Conservation (phyloP, 1,284 basidiomycete species). For the Leccinum brunneo-olivaceum region DNA sequence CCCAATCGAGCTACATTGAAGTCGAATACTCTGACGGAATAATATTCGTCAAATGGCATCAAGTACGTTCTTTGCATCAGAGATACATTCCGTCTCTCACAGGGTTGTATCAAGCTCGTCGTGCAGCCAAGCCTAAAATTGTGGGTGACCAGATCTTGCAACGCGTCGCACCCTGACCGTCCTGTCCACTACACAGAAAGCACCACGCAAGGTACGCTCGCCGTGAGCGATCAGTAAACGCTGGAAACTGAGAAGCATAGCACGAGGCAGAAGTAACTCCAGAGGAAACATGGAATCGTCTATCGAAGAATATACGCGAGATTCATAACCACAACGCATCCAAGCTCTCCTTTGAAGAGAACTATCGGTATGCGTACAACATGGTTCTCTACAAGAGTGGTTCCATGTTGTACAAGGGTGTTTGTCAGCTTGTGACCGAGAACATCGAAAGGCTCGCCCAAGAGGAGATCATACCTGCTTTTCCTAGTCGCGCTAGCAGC, state of each 20-base stretch:
- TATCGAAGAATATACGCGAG: conserved; percentile 83
- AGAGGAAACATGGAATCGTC: conserved; percentile 69
- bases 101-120: conserved; percentile 29
- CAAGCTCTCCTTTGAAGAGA: conserved; percentile 94
- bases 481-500: conserved; percentile 51
- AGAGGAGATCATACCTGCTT: conserved; percentile 76
- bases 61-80: conserved; percentile 28
- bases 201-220: conserved; percentile 44
- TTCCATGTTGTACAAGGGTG: conserved; percentile 84
- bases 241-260: conserved; percentile 31
- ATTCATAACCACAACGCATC: conserved; percentile 94
- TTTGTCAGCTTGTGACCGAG: conserved; percentile 72
- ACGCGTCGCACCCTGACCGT: conserved; percentile 18
- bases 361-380: conserved; percentile 91
- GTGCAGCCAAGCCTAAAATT: conserved; percentile 43
- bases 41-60: conserved; percentile 34
- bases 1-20: conserved; percentile 13
- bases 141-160: conserved; percentile 33
- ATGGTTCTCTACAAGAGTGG: conserved; percentile 88
- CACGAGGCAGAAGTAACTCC: conserved; percentile 63
- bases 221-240: background rate
- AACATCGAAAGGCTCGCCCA: conserved; percentile 81
- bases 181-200: conserved; percentile 38
- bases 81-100: conserved; percentile 1
- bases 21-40: conserved; percentile 16